Percentiles rank a stretch among this genome's conserved stretches.
These are phyloP conservation scores for Cercospora sp. DNA, from an alignment of 2,329 filamentous ascomycete genomes.

Conservation along the genomic window DNA sequence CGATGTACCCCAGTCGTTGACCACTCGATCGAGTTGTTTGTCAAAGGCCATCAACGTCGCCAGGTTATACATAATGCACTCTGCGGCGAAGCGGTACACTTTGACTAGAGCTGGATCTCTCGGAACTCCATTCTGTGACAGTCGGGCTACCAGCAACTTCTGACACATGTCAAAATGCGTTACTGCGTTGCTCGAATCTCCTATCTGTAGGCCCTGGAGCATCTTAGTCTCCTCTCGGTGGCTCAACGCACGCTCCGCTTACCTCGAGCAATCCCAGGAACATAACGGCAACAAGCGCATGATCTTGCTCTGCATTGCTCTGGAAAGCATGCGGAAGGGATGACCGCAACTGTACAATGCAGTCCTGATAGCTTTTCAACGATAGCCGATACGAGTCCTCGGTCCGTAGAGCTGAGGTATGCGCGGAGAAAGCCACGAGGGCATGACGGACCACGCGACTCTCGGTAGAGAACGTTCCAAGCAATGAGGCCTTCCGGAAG, in stretches of 20 bases:
- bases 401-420: not conserved
- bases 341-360: slow-evolving; percentile 12
- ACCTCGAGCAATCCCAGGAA: slow-evolving; percentile 24
- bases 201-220: slow-evolving; percentile 21
- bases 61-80: slow-evolving; percentile 24
- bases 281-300: slow-evolving; percentile 13
- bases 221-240: not conserved
- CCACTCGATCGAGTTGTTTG: not conserved
- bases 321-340: not conserved
- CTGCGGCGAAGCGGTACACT: slow-evolving; percentile 22
- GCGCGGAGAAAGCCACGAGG: slow-evolving; percentile 23
- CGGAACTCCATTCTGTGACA: slow-evolving; percentile 3
- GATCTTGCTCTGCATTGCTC: slow-evolving; percentile 13
- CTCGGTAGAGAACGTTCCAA: slow-evolving; percentile 21
- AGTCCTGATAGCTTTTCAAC: slow-evolving; percentile 22
- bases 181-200: slow-evolving; percentile 20
- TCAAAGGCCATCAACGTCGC: slow-evolving; percentile 16
- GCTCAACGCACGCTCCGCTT: not conserved
- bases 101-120: slow-evolving; percentile 6
- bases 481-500: slow-evolving; percentile 12
- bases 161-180: slow-evolving; percentile 25
- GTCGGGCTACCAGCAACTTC: slow-evolving; percentile 11
- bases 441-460: slow-evolving; percentile 23
- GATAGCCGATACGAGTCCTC: slow-evolving; percentile 18
- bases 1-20: slow-evolving; percentile 14